These are phyloP conservation scores for Citrus maxima DNA, from an alignment of 345 rosid genomes.

Conservation along the genomic window DNA sequence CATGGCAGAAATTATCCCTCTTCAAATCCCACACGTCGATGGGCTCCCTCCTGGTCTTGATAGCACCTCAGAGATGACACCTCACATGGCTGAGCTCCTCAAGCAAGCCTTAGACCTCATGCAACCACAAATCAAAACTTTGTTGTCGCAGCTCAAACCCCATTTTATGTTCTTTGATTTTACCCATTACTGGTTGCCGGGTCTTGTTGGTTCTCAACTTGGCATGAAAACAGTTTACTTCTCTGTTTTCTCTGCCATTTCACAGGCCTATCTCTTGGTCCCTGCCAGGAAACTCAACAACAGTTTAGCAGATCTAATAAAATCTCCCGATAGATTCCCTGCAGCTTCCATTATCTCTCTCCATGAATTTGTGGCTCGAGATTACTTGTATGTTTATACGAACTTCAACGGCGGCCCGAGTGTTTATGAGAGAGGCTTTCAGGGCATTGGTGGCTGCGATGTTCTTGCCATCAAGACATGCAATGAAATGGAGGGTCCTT, in stretches of 20 bases:
- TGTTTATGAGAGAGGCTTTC: conserved; percentile 6
- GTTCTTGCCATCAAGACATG: conserved; percentile 22
- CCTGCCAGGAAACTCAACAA: conserved; percentile 18
- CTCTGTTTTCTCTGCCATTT: conserved; percentile 17
- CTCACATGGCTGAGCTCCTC: conserved; percentile 21
- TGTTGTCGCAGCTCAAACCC: conserved; percentile 27
- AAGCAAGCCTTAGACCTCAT: conserved; percentile 30
- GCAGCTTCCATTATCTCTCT: conserved; percentile 3
- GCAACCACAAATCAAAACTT: conserved; percentile 22
- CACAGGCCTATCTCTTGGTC: conserved; percentile 13
- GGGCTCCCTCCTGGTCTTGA: conserved; percentile 28
- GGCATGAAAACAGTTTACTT: conserved; percentile 21
- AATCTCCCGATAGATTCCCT: conserved; percentile 26
- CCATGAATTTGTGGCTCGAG: conserved; percentile 18
- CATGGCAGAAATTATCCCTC: conserved; percentile 17
- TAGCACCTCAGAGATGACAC: conserved; percentile 33
- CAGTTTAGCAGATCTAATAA: conserved; percentile 12
- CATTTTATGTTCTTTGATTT: conserved; percentile 28
- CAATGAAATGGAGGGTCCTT: conserved; percentile 28
- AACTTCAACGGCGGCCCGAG: conserved; percentile 11
- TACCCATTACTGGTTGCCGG: conserved; percentile 16
- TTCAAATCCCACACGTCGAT: conserved; percentile 17
- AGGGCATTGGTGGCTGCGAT: background rate
- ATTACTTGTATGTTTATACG: conserved; percentile 8
- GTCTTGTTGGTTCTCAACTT: conserved; percentile 10